Percentiles rank a stretch among this genome's conserved stretches.
These are phyloP conservation scores for Solanum microdontum DNA, from an alignment of 257 asterid genomes.

Conservation along the genomic window DNA sequence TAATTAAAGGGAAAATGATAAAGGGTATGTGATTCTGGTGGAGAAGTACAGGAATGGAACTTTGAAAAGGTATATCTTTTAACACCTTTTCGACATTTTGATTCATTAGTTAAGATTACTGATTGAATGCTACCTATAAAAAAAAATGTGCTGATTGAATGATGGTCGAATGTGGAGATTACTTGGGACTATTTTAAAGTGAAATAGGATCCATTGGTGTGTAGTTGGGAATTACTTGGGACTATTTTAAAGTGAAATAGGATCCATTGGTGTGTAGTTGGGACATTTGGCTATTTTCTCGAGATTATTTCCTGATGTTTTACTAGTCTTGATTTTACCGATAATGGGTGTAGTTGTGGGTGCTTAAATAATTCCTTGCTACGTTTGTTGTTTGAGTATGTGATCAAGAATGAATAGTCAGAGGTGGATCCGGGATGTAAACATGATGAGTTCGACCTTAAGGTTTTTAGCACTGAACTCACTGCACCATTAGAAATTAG, in stretches of 20 bases:
- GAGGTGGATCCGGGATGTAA: not conserved
- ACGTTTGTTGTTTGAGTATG: not conserved
- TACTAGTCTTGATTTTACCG: not conserved
- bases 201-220: not conserved
- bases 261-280: not conserved
- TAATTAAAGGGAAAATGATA: slow-evolving; percentile 31
- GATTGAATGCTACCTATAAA: not conserved
- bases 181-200: not conserved
- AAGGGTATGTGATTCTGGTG: slow-evolving; percentile 36
- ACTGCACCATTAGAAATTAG: not conserved
- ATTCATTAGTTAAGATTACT: not conserved
- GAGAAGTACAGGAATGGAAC: slow-evolving; percentile 78
- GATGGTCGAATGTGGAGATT: not conserved
- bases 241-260: not conserved
- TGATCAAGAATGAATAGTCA: not conserved
- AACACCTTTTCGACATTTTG: not conserved
- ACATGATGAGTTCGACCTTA: not conserved
- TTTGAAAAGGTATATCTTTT: slow-evolving; percentile 45
- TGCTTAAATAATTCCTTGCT: not conserved
- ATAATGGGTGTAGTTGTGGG: not conserved
- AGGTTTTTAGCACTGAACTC: not conserved
- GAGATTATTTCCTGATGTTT: not conserved
- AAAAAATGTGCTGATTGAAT: not conserved
- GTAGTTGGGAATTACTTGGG: not conserved
- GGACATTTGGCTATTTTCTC: not conserved